phyloP scores from a whole-genome alignment of 108 stramenopile genomes.

The Stephanodiscus triporus region DNA sequence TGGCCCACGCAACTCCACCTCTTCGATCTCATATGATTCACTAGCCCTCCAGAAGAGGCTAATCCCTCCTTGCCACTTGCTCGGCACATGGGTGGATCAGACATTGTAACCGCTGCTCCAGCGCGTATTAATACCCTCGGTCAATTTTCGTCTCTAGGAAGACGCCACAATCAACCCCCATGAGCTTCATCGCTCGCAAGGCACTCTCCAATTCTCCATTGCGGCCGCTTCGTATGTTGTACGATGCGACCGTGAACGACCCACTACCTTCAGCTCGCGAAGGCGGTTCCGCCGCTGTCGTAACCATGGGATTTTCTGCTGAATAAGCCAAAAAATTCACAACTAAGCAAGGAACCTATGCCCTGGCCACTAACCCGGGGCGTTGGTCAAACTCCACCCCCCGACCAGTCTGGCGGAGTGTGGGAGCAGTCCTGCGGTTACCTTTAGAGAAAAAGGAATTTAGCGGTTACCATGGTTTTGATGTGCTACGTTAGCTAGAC shows the following conservation, averaged over 20 bases:
- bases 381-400: too few species aligned
- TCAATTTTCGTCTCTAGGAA: conserved; percentile 13
- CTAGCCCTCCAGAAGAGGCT: conserved; percentile 7
- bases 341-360: too few species aligned
- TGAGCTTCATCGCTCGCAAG: conserved; percentile 1
- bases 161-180: conserved; percentile 9
- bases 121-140: not conserved
- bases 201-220: conserved; percentile 14
- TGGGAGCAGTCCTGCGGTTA: too few species aligned
- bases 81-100: not conserved
- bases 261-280: conserved; percentile 9
- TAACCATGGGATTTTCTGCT: too few species aligned
- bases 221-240: conserved; percentile 8
- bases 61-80: conserved; percentile 17
- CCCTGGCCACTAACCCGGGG: too few species aligned
- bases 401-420: too few species aligned
- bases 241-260: conserved; percentile 7
- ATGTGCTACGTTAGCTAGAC: too few species aligned
- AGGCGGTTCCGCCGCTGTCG: not conserved
- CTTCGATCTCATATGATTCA: conserved; percentile 6
- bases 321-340: too few species aligned
- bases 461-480: too few species aligned
- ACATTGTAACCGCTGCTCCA: conserved; percentile 3
- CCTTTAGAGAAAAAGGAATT: too few species aligned
- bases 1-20: not conserved